Evolutionary conservation across 257 asterid genomes (phyloP).

Genomic region (Salvia rosmarinus): DNA sequence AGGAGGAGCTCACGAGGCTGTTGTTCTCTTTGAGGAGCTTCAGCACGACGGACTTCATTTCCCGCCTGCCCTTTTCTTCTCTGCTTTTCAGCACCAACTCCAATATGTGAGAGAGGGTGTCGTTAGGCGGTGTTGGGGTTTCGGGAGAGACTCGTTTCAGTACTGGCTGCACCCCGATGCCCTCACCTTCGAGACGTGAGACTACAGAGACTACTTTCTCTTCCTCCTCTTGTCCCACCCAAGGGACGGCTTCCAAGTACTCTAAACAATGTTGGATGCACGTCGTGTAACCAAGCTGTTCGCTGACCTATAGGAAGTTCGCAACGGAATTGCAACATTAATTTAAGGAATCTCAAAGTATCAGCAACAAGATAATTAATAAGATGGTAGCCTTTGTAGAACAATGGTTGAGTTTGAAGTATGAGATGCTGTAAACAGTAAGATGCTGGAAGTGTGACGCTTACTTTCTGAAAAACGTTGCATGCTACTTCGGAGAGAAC

Average conservation of each 20-base stretch:
- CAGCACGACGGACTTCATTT: slow-evolving; percentile 78
- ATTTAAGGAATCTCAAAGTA: neutral
- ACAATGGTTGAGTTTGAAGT: neutral
- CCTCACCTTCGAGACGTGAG: slow-evolving; percentile 63
- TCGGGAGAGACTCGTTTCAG: slow-evolving; percentile 77
- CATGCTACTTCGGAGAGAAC: neutral
- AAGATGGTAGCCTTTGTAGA: neutral
- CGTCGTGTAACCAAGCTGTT: slow-evolving; percentile 66
- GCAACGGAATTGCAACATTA: slow-evolving; percentile 15
- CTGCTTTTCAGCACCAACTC: slow-evolving; percentile 80
- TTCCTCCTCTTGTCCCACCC: slow-evolving; percentile 99
- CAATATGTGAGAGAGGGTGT: slow-evolving; percentile 73
- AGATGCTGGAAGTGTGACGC: neutral
- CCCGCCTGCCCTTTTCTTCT: slow-evolving; percentile 87
- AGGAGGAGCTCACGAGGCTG: slow-evolving; percentile 59
- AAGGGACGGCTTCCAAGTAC: slow-evolving; percentile 96
- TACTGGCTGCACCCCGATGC: slow-evolving; percentile 69
- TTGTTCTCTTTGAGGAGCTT: slow-evolving; percentile 77
- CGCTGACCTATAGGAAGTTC: slow-evolving; percentile 58
- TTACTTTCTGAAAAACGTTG: neutral
- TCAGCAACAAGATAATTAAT: neutral
- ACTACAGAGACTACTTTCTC: slow-evolving; percentile 78
- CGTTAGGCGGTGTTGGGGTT: slow-evolving; percentile 55
- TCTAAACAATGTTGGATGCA: slow-evolving; percentile 82
- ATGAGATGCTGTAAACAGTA: neutral